phyloP scores from a whole-genome alignment of 2,329 filamentous ascomycete species.

The Bipolaris gigantea region DNA sequence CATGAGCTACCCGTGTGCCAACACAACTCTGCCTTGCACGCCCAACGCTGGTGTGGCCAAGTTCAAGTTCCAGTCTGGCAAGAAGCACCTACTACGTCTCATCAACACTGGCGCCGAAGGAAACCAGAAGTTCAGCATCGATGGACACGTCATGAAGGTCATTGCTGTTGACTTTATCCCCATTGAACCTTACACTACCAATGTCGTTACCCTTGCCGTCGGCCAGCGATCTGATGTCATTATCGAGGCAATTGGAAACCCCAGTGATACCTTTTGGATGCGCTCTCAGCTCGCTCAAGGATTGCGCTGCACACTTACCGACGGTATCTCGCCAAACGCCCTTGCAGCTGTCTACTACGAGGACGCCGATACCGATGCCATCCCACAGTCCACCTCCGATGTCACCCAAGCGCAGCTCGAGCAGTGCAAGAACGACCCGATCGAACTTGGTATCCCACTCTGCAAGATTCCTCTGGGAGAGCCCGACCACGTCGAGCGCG shows the following conservation, averaged over 20 bases:
- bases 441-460: conserved; percentile 16
- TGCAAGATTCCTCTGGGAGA: conserved; percentile 29
- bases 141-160: conserved; percentile 47
- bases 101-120: conserved; percentile 47
- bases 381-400: conserved; percentile 51
- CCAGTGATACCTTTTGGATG: conserved; percentile 43
- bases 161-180: conserved; percentile 49
- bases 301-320: conserved; percentile 19
- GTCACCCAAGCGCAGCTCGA: conserved; percentile 24
- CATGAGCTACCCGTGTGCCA: conserved; percentile 32
- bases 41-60: conserved; percentile 32
- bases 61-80: conserved; percentile 47
- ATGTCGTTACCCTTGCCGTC: conserved; percentile 45
- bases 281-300: conserved; percentile 31
- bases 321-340: conserved; percentile 24
- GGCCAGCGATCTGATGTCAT: conserved; percentile 45
- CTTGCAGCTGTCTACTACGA: conserved; percentile 67
- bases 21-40: conserved; percentile 30
- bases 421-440: conserved; percentile 22
- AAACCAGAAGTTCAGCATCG: conserved; percentile 47
- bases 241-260: conserved; percentile 37
- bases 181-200: conserved; percentile 45
- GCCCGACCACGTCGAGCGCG: conserved; percentile 20
- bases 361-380: conserved; percentile 52
- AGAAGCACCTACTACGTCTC: conserved; percentile 47